phyloP scores from a whole-genome alignment of 805 yeast species.

The Candida insectalens region DNA sequence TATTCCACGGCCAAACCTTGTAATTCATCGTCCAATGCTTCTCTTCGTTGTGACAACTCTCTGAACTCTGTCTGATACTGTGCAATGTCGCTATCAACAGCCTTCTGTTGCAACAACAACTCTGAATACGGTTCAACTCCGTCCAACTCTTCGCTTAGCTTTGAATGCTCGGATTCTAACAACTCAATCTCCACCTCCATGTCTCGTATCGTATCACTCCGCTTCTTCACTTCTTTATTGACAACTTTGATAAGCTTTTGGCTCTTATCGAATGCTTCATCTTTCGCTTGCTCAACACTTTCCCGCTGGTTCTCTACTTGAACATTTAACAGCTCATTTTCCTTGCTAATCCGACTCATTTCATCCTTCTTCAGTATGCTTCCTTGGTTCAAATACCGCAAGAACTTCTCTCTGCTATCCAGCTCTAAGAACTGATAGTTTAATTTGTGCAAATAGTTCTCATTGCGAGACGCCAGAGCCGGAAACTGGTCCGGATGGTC shows the following conservation, averaged over 20 bases:
- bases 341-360: conserved; percentile 11
- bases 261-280: conserved; percentile 10
- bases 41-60: no score
- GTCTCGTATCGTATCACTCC: conserved; percentile 18
- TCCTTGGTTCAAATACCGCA: conserved; percentile 37
- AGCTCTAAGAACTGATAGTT: conserved; percentile 63
- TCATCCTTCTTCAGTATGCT: conserved; percentile 15
- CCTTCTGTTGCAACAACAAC: no score
- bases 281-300: conserved; percentile 13
- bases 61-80: no score
- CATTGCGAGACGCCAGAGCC: conserved; percentile 27
- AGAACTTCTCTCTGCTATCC: conserved; percentile 60
- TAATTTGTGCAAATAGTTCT: conserved; percentile 39
- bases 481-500: conserved; percentile 23
- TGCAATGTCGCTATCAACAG: no score
- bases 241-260: conserved; percentile 13
- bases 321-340: conserved; percentile 9
- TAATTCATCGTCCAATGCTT: conserved; percentile 1
- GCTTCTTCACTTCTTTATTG: conserved; percentile 22
- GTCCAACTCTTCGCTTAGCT: no score
- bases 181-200: conserved; percentile 9
- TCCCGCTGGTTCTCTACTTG: conserved; percentile 8
- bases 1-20: background rate
- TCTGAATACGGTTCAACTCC: no score
- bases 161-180: conserved; percentile 15